Conservation (phyloP, 2,329 filamentous ascomycete species). For the Myriangium duriaei region DNA sequence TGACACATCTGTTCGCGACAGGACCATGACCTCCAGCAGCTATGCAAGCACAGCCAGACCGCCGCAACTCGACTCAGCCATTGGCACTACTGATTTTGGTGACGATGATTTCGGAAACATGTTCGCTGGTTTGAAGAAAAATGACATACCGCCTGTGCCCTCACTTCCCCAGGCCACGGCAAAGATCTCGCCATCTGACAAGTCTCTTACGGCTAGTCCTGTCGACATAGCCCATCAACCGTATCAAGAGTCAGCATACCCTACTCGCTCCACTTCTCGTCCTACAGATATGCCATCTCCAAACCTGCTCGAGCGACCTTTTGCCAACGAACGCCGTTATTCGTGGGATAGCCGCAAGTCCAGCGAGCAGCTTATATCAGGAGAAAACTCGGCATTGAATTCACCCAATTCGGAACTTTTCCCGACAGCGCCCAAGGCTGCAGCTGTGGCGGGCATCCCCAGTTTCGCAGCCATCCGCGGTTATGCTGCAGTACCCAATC, state of each 20-base stretch:
- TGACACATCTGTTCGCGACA: slow-evolving; percentile 24
- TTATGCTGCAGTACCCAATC: slow-evolving; percentile 11
- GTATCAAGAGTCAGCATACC: slow-evolving; percentile 20
- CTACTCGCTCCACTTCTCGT: slow-evolving; percentile 21
- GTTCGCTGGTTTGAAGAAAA: slow-evolving; percentile 19
- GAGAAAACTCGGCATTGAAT: slow-evolving; percentile 5
- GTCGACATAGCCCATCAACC: slow-evolving; percentile 15
- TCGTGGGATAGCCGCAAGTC: slow-evolving; percentile 20
- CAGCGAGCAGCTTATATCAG: slow-evolving; percentile 19
- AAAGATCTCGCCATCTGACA: slow-evolving; percentile 7
- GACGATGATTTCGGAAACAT: slow-evolving; percentile 24
- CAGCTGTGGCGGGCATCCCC: slow-evolving; percentile 9
- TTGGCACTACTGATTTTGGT: slow-evolving; percentile 21
- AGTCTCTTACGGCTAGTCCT: slow-evolving; percentile 1
- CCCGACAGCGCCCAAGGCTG: slow-evolving; percentile 7
- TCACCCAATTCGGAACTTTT: slow-evolving; percentile 9
- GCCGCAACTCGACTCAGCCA: slow-evolving; percentile 16
- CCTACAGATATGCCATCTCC: slow-evolving; percentile 18
- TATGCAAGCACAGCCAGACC: slow-evolving; percentile 29
- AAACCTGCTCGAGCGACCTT: slow-evolving; percentile 1
- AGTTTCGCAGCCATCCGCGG: slow-evolving; percentile 9
- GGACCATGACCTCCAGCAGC: slow-evolving; percentile 28
- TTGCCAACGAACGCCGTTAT: slow-evolving; percentile 18
- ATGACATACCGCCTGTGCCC: slow-evolving; percentile 15
- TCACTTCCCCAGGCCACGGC: slow-evolving; percentile 11